These are phyloP conservation scores for Scheffersomyces stipitis DNA, from an alignment of 805 yeast genomes.

Conservation along the genomic window DNA sequence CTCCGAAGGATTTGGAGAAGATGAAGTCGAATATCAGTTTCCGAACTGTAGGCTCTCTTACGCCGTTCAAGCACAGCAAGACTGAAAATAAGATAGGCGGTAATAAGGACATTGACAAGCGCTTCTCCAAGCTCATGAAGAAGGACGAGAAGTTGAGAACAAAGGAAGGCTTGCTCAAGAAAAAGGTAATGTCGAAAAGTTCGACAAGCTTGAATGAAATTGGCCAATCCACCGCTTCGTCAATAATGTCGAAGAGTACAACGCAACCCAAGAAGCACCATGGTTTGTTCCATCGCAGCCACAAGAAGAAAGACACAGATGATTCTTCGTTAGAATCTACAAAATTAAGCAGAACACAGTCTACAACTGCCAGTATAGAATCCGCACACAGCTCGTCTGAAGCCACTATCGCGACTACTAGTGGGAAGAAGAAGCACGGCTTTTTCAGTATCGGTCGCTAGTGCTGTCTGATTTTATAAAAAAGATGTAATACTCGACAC, in stretches of 20 bases:
- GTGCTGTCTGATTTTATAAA: too few species aligned
- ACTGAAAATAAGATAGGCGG: slow-evolving; percentile 16
- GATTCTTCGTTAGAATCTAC: neutral
- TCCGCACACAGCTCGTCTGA: slow-evolving; percentile 1
- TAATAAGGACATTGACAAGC: slow-evolving; percentile 31
- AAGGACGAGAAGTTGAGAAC: slow-evolving; percentile 26
- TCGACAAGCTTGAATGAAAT: neutral
- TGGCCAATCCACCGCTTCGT: neutral
- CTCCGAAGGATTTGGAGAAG: slow-evolving; percentile 8
- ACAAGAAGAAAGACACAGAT: slow-evolving; percentile 10
- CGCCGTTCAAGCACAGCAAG: slow-evolving; percentile 30
- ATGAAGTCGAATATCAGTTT: slow-evolving; percentile 18
- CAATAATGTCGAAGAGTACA: neutral
- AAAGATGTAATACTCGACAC: too few species aligned
- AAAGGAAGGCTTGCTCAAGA: slow-evolving; percentile 5
- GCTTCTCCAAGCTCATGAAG: slow-evolving; percentile 31
- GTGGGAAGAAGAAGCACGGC: slow-evolving; percentile 8
- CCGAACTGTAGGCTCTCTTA: slow-evolving; percentile 24
- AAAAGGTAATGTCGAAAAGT: neutral
- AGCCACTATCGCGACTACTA: slow-evolving; percentile 2
- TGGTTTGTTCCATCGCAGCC: slow-evolving; percentile 4
- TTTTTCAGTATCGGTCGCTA: slow-evolving; percentile 1
- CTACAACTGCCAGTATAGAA: slow-evolving; percentile 4
- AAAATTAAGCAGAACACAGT: slow-evolving; percentile 3
- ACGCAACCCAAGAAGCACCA: slow-evolving; percentile 1